phyloP scores from a whole-genome alignment of 768 basidiomycete genomes.

The Mycena albidolilacea region DNA sequence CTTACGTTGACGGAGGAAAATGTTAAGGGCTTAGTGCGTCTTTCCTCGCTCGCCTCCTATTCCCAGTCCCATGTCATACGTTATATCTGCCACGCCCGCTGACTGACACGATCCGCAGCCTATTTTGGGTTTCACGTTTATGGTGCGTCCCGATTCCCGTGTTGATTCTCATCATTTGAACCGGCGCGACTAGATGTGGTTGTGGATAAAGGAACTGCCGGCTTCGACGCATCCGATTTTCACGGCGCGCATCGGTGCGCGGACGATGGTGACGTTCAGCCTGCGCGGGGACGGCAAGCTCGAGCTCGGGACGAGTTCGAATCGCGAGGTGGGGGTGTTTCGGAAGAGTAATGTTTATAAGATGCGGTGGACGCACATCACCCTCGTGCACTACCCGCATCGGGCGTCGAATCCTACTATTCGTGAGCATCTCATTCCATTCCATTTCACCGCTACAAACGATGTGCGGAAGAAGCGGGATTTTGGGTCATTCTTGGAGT shows the following conservation, averaged over 20 bases:
- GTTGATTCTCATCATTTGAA: background rate
- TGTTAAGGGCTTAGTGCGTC: constrained; percentile 59
- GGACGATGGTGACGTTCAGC: constrained; percentile 58
- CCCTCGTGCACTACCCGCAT: constrained; percentile 76
- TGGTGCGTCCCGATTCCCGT: constrained; percentile 58
- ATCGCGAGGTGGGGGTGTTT: constrained; percentile 58
- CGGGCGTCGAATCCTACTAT: constrained; percentile 69
- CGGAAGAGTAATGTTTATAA: constrained; percentile 63
- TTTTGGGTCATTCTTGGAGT: no score
- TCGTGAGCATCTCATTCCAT: constrained; percentile 58
- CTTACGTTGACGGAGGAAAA: constrained; percentile 64
- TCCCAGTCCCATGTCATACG: no score
- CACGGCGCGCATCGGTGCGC: constrained; percentile 46
- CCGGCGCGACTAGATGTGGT: constrained; percentile 57
- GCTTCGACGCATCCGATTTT: constrained; percentile 55
- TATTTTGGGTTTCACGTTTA: constrained; percentile 77
- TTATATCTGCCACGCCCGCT: background rate
- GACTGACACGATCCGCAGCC: constrained; percentile 49
- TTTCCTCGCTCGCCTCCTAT: no score
- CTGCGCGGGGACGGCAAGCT: constrained; percentile 72
- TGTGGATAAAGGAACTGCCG: constrained; percentile 63
- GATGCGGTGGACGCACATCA: constrained; percentile 80
- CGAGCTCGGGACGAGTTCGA: constrained; percentile 59
- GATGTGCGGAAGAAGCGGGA: no score
- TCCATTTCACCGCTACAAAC: no score